phyloP scores from a whole-genome alignment of 495 filamentous ascomycete species.

The Astrothelium macrocarpum region DNA sequence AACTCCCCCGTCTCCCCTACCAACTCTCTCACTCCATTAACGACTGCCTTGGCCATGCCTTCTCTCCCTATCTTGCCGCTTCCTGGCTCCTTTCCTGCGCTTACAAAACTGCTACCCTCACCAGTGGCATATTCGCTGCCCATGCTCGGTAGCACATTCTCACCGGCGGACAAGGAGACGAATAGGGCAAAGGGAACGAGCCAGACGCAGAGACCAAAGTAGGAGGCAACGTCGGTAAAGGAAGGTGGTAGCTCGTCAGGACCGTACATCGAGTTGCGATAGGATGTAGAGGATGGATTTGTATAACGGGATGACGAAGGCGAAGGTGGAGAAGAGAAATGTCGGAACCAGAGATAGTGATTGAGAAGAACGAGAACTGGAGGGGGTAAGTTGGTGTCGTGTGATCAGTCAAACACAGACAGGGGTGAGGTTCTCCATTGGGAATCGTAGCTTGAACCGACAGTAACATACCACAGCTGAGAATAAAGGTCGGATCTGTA shows the following conservation, averaged over 20 bases:
- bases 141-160: conserved; percentile 90
- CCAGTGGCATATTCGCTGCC: conserved; percentile 57
- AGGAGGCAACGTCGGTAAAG: conserved; percentile 92
- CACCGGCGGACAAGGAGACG: conserved; percentile 81
- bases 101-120: conserved; percentile 37
- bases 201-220: conserved; percentile 95
- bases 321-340: conserved; percentile 56
- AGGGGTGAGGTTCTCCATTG: not conserved
- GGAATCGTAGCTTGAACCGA: conserved; percentile 2
- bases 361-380: conserved; percentile 75
- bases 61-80: conserved; percentile 30
- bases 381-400: not conserved
- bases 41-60: conserved; percentile 82
- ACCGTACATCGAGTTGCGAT: conserved; percentile 13
- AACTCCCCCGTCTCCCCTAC: conserved; percentile 62
- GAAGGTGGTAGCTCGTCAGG: conserved; percentile 45
- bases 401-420: not conserved
- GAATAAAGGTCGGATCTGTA: conserved; percentile 76
- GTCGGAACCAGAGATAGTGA: conserved; percentile 92
- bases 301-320: conserved; percentile 28
- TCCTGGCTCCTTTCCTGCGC: conserved; percentile 29
- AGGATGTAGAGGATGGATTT: conserved; percentile 26
- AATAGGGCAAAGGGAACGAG: conserved; percentile 92
- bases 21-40: conserved; percentile 66
- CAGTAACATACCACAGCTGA: conserved; percentile 57